A percentile compares a stretch with the other conserved stretches of the same genome.
phyloP scores from a whole-genome alignment of 2,329 filamentous ascomycete species.

The Diaporthe vaccinii region DNA sequence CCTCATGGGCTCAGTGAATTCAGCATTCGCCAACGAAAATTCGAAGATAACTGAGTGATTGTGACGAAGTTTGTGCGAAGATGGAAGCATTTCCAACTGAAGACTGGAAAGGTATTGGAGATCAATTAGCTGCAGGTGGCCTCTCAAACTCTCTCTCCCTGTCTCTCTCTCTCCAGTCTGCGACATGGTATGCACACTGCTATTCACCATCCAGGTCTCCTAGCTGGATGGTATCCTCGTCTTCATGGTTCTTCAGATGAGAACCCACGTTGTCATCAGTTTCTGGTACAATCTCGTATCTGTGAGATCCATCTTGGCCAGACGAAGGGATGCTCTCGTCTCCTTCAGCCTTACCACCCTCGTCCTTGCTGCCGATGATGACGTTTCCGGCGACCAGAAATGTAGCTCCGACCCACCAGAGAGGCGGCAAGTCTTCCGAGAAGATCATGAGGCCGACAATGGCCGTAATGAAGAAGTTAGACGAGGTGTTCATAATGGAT shows the following conservation, averaged over 20 bases:
- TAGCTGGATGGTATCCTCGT: slow-evolving; percentile 46
- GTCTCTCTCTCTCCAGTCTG: not conserved
- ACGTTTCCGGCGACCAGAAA: slow-evolving; percentile 83
- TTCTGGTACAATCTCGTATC: slow-evolving; percentile 49
- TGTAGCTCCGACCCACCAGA: slow-evolving; percentile 83
- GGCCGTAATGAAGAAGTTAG: slow-evolving; percentile 85
- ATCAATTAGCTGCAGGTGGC: not conserved
- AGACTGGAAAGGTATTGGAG: too few species aligned
- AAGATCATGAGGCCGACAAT: slow-evolving; percentile 79
- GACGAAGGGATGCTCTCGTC: slow-evolving; percentile 38
- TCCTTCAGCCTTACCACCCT: slow-evolving; percentile 49
- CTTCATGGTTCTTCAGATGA: slow-evolving; percentile 41
- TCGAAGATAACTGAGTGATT: not conserved
- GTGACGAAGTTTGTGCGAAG: too few species aligned
- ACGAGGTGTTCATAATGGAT: slow-evolving; percentile 84
- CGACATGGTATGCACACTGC: not conserved
- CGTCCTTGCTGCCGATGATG: slow-evolving; percentile 80
- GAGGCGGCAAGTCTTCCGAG: slow-evolving; percentile 75
- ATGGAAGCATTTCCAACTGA: not conserved
- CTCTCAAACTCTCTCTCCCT: not conserved
- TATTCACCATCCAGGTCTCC: slow-evolving; percentile 39
- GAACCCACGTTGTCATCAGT: slow-evolving; percentile 38
- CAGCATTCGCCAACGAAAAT: not conserved
- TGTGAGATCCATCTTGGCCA: slow-evolving; percentile 45
- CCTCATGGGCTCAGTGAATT: not conserved